Evolutionary conservation across 2,329 filamentous ascomycete genomes (phyloP).

Genomic region (Neofusicoccum sp.): DNA sequence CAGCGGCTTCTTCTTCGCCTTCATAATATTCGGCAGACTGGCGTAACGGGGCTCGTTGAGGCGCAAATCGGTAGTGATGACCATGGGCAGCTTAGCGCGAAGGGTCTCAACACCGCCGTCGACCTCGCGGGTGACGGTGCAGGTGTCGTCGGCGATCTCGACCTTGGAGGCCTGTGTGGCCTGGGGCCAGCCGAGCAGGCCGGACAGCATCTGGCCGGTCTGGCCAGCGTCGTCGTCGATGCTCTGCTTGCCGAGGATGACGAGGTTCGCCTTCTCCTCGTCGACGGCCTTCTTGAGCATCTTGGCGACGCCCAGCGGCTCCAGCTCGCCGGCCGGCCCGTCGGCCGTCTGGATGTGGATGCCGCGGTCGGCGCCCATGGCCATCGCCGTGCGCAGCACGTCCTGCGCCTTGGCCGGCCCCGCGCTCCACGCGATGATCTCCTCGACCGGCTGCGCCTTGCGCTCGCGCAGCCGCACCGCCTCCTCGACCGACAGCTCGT

Average conservation of each 20-base stretch:
- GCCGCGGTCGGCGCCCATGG: constrained; percentile 92
- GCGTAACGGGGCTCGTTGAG: constrained; percentile 95
- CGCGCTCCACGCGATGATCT: constrained; percentile 86
- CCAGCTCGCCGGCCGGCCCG: constrained; percentile 66
- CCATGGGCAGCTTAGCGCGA: constrained; percentile 78
- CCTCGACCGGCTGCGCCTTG: constrained; percentile 69
- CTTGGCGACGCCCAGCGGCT: constrained; percentile 91
- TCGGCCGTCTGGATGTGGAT: constrained; percentile 68
- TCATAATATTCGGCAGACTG: constrained; percentile 98
- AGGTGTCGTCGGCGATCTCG: constrained; percentile 65
- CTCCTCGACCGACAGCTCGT: constrained; percentile 97
- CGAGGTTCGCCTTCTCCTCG: constrained; percentile 83
- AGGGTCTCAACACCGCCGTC: constrained; percentile 94
- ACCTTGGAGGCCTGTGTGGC: constrained; percentile 90
- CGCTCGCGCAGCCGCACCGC: constrained; percentile 91
- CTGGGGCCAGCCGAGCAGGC: constrained; percentile 87
- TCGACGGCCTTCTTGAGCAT: constrained; percentile 76
- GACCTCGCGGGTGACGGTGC: constrained; percentile 85
- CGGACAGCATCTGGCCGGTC: constrained; percentile 97
- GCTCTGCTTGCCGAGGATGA: constrained; percentile 94
- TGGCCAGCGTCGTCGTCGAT: constrained; percentile 96
- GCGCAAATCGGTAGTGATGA: constrained; percentile 91
- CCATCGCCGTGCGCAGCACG: constrained; percentile 92
- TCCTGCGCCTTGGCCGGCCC: constrained; percentile 86
- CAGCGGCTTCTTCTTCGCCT: constrained; percentile 99